Evolutionary conservation across 2,329 filamentous ascomycete species (phyloP).

Genomic region (Exophiala spinifera): DNA sequence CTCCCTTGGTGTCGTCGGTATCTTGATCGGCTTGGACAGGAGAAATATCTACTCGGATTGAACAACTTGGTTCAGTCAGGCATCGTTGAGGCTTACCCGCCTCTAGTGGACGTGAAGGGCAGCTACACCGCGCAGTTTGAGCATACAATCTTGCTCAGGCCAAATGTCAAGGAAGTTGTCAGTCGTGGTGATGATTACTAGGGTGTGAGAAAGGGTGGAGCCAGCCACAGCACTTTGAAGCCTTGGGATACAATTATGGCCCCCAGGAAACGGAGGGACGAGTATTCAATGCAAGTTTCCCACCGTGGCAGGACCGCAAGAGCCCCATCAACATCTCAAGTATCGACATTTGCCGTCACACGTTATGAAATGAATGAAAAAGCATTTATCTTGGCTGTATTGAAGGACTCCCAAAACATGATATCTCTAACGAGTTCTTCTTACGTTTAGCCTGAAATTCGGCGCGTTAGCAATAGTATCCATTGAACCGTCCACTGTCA

Average conservation of each 20-base stretch:
- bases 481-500: too few relatives aligned
- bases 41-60: slow-evolving; percentile 87
- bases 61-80: slow-evolving; percentile 80
- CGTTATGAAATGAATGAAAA: too few relatives aligned
- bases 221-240: too few relatives aligned
- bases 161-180: slow-evolving; percentile 81
- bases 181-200: slow-evolving; percentile 84
- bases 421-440: too few relatives aligned
- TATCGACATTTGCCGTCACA: too few relatives aligned
- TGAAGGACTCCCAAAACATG: too few relatives aligned
- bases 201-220: slow-evolving; percentile 9
- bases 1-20: slow-evolving; percentile 88
- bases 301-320: too few relatives aligned
- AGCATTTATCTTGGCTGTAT: too few relatives aligned
- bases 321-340: too few relatives aligned
- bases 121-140: slow-evolving; percentile 93
- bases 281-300: too few relatives aligned
- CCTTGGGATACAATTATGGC: neutral
- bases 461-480: too few relatives aligned
- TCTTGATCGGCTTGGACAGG: slow-evolving; percentile 85
- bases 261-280: neutral
- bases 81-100: slow-evolving; percentile 87
- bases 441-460: too few relatives aligned
- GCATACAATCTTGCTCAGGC: slow-evolving; percentile 77
- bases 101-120: slow-evolving; percentile 86